Evolutionary conservation across 352 stramenopile species (phyloP), one percentile per base, ranked within the genome.

Genomic region (Pythium brachiatum): DNA sequence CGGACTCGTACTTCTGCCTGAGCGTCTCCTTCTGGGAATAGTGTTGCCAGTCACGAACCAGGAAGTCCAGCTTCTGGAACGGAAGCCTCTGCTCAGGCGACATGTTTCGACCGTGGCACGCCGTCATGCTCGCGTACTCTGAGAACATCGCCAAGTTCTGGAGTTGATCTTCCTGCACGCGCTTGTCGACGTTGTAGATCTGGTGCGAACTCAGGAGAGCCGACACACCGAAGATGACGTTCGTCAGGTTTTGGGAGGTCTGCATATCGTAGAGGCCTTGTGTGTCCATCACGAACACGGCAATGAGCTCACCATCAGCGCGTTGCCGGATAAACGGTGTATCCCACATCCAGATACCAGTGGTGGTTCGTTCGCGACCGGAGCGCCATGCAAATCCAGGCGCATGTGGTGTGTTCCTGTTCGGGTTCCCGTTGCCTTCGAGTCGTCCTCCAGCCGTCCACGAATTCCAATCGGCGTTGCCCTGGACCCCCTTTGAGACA

Each of bases 131-230:
- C 72, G 23, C 97, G 72, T 99, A 99, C 88, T 99, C 97, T 20
- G 90, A 97, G 76, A 99, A 99, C n/a, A 99, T 79, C 16, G 97
- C 97, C 34, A 99, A 75, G 69, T 99, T 96, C 85, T 99, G 97
- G 63, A 99, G 76, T 73, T 99, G 98, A 75, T 99, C 97, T 78
- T 99, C 97, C 66, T 99, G 95, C 54, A 99, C 98, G 53, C 95
- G 78, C 75, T 99, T 99, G 74, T 99, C 94, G n/a, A 99, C 95
- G 78, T 99, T 99, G 79, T 99, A 99, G 72, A 99, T 99, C 75
- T 99, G 96, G 70, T 98, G 98, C 66, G 81, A 92, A 52, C 88
- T 96, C 44, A 99, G 74, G 34, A 99, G 69, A 31, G 97, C 99
- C 57, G 83, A 97, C 1, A 99, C 74, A 5, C 97, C 97, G 79